These are phyloP conservation scores for Aspergillus latus DNA, from an alignment of 2,329 filamentous ascomycete species.

Conservation along the genomic window DNA sequence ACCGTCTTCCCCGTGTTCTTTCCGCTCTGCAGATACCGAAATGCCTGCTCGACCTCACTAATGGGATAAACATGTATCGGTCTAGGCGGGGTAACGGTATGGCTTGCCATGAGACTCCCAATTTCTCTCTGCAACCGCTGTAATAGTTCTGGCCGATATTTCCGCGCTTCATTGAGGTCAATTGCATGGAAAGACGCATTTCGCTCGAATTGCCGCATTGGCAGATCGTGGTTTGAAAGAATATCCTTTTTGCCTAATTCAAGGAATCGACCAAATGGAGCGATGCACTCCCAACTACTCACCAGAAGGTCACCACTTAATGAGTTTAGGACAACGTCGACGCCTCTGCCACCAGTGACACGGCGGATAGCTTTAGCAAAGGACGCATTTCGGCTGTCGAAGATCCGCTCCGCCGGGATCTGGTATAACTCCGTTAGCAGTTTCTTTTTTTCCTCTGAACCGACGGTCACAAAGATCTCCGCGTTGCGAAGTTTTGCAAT, in stretches of 20 bases:
- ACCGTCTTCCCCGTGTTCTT: not conserved
- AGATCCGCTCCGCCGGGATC: slow-evolving; percentile 13
- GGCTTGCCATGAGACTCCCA: not conserved
- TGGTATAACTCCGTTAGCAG: slow-evolving; percentile 8
- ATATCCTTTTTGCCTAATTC: not conserved
- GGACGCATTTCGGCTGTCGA: slow-evolving; percentile 1
- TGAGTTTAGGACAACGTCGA: slow-evolving; percentile 7
- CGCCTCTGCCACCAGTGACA: not conserved
- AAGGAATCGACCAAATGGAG: not conserved
- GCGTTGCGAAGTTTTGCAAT: slow-evolving; percentile 22
- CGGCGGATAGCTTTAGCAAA: not conserved
- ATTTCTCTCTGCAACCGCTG: not conserved
- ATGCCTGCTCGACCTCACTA: not conserved
- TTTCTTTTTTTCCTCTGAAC: slow-evolving; percentile 8
- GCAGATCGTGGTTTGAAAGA: not conserved
- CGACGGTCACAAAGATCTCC: slow-evolving; percentile 17
- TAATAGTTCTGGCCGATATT: not conserved
- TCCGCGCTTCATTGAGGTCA: not conserved
- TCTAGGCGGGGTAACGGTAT: not conserved
- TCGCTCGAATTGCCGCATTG: not conserved
- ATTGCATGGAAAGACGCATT: not conserved
- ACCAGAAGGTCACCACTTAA: not conserved
- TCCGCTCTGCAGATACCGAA: not conserved
- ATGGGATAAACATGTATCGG: not conserved
- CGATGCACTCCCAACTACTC: slow-evolving; percentile 10